Evolutionary conservation across 2,329 filamentous ascomycete genomes (phyloP).

Genomic region (Sporothrix sp.): DNA sequence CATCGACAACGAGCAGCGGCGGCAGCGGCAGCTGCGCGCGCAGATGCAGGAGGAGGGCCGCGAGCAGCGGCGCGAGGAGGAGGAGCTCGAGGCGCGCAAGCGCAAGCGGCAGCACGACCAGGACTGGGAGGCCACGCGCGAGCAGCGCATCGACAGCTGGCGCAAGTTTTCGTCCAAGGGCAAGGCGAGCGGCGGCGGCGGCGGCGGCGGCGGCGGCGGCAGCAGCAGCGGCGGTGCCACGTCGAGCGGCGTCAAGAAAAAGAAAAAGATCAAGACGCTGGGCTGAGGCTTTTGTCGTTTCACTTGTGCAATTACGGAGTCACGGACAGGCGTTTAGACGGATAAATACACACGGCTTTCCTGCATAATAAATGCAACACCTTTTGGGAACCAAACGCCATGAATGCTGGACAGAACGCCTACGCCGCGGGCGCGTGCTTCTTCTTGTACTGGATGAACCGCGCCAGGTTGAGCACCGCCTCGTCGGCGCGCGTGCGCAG

Average conservation of each 20-base stretch:
- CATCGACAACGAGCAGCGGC: slow-evolving; percentile 81
- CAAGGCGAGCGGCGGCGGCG: slow-evolving; percentile 22
- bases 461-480: slow-evolving; percentile 46
- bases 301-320: too few relatives aligned
- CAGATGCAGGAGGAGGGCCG: slow-evolving; percentile 95
- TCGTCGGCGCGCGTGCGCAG: slow-evolving; percentile 52
- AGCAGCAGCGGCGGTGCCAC: slow-evolving; percentile 15
- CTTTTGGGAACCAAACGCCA: too few relatives aligned
- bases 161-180: slow-evolving; percentile 72
- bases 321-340: too few relatives aligned
- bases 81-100: slow-evolving; percentile 71
- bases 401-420: too few relatives aligned
- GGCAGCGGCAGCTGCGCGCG: slow-evolving; percentile 77
- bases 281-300: slow-evolving; percentile 36
- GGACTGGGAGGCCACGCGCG: slow-evolving; percentile 88
- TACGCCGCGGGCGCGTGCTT: slow-evolving; percentile 31
- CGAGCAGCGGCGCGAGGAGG: slow-evolving; percentile 75
- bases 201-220: slow-evolving; percentile 21
- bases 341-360: too few relatives aligned
- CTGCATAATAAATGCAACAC: too few relatives aligned
- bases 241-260: slow-evolving; percentile 39
- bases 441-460: slow-evolving; percentile 57
- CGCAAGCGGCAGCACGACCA: slow-evolving; percentile 85
- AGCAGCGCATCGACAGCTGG: slow-evolving; percentile 90
- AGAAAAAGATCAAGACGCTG: slow-evolving; percentile 59